Percentiles rank a stretch among this genome's conserved stretches.
phyloP scores from a whole-genome alignment of 2,329 filamentous ascomycete genomes.

The Monilinia vaccinii-corymbosi region DNA sequence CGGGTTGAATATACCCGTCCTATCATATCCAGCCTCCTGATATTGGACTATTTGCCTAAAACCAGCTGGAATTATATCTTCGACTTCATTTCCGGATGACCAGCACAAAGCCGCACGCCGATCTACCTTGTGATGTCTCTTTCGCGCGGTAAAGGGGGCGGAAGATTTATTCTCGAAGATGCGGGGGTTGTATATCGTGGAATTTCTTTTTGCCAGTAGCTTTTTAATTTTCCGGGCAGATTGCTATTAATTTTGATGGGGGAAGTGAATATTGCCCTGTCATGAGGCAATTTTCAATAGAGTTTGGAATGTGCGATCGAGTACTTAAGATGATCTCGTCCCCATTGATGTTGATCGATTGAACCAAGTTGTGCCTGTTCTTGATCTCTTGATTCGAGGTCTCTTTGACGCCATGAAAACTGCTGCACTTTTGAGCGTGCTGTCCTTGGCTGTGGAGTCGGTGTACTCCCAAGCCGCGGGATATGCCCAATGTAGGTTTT shows the following conservation, averaged over 20 bases:
- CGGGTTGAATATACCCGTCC: conserved; percentile 1
- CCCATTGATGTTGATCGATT: not conserved
- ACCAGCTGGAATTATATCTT: not conserved
- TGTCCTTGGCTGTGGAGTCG: conserved; percentile 4
- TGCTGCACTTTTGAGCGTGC: not conserved
- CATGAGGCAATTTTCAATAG: not conserved
- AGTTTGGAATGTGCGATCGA: not conserved
- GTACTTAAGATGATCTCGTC: not conserved
- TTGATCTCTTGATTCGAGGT: not conserved
- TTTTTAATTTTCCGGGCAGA: not conserved
- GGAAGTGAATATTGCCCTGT: not conserved
- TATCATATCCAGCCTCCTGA: conserved; percentile 1
- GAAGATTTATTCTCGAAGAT: conserved; percentile 1
- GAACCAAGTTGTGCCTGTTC: not conserved
- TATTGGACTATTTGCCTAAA: conserved; percentile 2
- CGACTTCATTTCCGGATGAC: not conserved
- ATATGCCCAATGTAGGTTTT: conserved; percentile 7
- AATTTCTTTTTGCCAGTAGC: not conserved
- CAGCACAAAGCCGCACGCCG: not conserved
- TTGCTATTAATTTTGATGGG: not conserved
- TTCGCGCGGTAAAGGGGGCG: not conserved
- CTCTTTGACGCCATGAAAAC: not conserved
- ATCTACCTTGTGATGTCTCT: not conserved
- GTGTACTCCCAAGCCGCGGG: conserved; percentile 6
- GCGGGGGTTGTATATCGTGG: not conserved